These are phyloP conservation scores for Lepidopterella palustris DNA, from an alignment of 495 filamentous ascomycete genomes.

Conservation along the genomic window DNA sequence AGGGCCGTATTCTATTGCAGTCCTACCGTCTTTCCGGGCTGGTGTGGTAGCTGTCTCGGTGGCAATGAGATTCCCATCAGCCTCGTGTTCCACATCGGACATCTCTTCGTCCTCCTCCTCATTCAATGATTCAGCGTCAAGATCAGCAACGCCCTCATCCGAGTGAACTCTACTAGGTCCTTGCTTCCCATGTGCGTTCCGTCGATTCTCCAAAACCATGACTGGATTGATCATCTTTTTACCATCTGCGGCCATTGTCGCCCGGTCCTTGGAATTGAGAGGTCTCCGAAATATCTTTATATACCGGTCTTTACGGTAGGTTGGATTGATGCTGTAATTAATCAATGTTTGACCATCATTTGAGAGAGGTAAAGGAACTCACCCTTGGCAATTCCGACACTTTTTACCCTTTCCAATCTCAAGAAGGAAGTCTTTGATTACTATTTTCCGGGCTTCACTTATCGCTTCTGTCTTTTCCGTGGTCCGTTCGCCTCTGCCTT, in stretches of 20 bases:
- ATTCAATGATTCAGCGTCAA: conserved; percentile 43
- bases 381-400: conserved; percentile 66
- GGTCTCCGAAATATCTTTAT: conserved; percentile 90
- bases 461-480: conserved; percentile 73
- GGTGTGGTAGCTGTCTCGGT: conserved; percentile 36
- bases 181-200: conserved; percentile 13
- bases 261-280: conserved; percentile 60
- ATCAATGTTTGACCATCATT: neutral
- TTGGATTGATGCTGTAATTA: conserved; percentile 40
- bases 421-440: conserved; percentile 75
- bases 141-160: conserved; percentile 69
- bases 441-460: conserved; percentile 60
- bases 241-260: conserved; percentile 64
- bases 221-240: conserved; percentile 60
- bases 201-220: conserved; percentile 33
- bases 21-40: conserved; percentile 32
- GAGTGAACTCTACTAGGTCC: conserved; percentile 33
- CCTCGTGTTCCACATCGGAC: conserved; percentile 44
- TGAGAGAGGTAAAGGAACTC: neutral
- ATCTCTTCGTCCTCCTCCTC: conserved; percentile 41
- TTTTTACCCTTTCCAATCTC: conserved; percentile 56
- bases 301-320: conserved; percentile 76
- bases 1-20: conserved; percentile 32
- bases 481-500: conserved; percentile 47
- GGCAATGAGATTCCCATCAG: conserved; percentile 30